Base-by-base conservation (phyloP, 2,329 filamentous ascomycete genomes). In the Ophiognomonia clavigignenti-juglandacearum region DNA sequence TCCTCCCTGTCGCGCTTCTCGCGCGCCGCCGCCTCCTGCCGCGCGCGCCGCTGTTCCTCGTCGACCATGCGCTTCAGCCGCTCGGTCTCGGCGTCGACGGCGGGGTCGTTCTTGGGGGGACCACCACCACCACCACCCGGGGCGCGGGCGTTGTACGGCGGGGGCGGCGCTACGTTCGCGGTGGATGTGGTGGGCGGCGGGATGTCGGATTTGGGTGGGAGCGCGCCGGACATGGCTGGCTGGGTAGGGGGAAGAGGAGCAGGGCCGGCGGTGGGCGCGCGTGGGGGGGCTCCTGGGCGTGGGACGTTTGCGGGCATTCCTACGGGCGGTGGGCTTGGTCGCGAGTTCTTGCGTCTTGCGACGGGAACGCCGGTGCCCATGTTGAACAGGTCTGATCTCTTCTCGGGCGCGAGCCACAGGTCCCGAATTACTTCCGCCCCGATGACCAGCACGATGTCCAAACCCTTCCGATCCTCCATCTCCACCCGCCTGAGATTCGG, bases 401-500 rank as follows among this genome's bases (percentile, higher is more conserved):
- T 50, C 7, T 82, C 78, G 4, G 83, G 77, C 49, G 76, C 72
- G 23, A 85, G 70, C 57, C 79, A 85, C 34, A 86, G 69, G 55
- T 86, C 83, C 36, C 79, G 75, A 49, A 86, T 82, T 26, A 82
- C 77, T 55, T 82, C 77, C 1, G 81, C 78, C 23, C 78, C 73
- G 18, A 86, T 64, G 18, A 85, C 62, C 16, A 97, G 67, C 1
- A 91, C 83, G 1, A 97, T 79, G 62, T 98, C 93, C 4, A 97
- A 71, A 0, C 93, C 93, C 64, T 96, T 97, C 48, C 86, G 82
- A 65, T 98, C 93, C 64, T 98, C 90, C 52, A 97, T 82, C 36
- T 97, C 91, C 10, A 97, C 85, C 6, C 93, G 78, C 52, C 86
- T 84, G 60, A 97, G 74, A 61, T 97, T 97, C 5, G 92, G 88